A percentile compares a stretch with the other conserved stretches of the same genome.
Evolutionary conservation across 2,329 filamentous ascomycete genomes (phyloP).

Genomic region (Xenoacremonium recifei): DNA sequence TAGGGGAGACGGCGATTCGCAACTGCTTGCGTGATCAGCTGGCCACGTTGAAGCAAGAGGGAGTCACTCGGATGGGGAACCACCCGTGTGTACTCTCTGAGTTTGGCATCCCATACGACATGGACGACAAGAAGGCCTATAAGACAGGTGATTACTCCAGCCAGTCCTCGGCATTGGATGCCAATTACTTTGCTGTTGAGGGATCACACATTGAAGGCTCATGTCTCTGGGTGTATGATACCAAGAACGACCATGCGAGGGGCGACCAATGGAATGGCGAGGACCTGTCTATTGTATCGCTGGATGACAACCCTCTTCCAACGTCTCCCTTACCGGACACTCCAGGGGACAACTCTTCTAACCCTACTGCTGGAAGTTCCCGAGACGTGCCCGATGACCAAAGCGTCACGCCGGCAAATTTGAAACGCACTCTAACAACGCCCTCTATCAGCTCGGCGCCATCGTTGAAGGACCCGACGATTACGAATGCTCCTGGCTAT

Average conservation of each 20-base stretch:
- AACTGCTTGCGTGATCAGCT: conserved; percentile 92
- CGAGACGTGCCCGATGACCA: conserved; percentile 50
- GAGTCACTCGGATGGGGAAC: conserved; percentile 80
- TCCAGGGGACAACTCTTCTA: conserved; percentile 41
- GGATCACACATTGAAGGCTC: conserved; percentile 81
- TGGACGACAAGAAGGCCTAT: conserved; percentile 96
- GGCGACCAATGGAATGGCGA: conserved; percentile 98
- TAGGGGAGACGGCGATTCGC: conserved; percentile 90
- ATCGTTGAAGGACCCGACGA: conserved; percentile 51
- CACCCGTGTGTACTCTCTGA: conserved; percentile 91
- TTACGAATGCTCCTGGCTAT: conserved; percentile 68
- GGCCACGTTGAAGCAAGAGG: conserved; percentile 78
- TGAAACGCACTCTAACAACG: conserved; percentile 70
- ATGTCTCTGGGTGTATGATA: conserved; percentile 84
- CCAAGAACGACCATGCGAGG: conserved; percentile 79
- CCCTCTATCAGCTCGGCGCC: conserved; percentile 62
- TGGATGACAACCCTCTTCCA: conserved; percentile 70
- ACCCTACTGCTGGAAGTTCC: conserved; percentile 26
- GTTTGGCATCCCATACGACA: conserved; percentile 97
- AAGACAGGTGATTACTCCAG: conserved; percentile 93
- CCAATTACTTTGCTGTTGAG: conserved; percentile 92
- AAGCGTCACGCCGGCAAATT: conserved; percentile 70
- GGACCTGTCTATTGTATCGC: conserved; percentile 85
- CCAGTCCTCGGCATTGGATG: conserved; percentile 89
- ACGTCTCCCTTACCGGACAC: conserved; percentile 48